Percentiles rank a stretch among this genome's conserved stretches.
Evolutionary conservation across 1,284 basidiomycete species (phyloP).

Genomic region (Austroboletus novae-zelandiae): DNA sequence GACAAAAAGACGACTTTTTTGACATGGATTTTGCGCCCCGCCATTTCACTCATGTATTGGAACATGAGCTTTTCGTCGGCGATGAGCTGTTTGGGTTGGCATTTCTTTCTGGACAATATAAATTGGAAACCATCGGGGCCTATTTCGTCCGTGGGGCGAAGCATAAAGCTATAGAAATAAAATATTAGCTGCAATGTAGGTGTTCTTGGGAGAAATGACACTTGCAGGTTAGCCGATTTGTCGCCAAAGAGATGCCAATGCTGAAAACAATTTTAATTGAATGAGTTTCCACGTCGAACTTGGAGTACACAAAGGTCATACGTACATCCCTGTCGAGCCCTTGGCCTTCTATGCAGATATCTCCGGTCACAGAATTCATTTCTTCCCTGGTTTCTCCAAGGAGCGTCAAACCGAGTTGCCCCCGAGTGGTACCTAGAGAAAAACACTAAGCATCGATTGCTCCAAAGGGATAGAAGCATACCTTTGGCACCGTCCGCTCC

Average conservation of each 20-base stretch:
- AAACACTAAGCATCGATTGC: background rate
- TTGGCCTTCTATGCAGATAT: slow-evolving; percentile 35
- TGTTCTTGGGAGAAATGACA: background rate
- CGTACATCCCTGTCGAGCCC: slow-evolving; percentile 35
- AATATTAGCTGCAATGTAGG: background rate
- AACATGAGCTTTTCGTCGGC: slow-evolving; percentile 15
- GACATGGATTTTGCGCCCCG: slow-evolving; percentile 16
- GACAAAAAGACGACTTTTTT: slow-evolving; percentile 12
- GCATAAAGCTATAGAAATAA: background rate
- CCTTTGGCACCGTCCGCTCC: slow-evolving; percentile 42
- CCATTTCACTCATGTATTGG: slow-evolving; percentile 13
- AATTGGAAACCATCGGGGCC: slow-evolving; percentile 35
- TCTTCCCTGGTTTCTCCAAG: slow-evolving; percentile 42
- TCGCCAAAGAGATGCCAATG: slow-evolving; percentile 33
- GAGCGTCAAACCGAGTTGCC: slow-evolving; percentile 43
- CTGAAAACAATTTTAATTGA: slow-evolving; percentile 9
- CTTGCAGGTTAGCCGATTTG: slow-evolving; percentile 8
- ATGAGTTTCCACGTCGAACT: background rate
- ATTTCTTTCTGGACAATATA: slow-evolving; percentile 24
- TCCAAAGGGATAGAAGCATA: background rate
- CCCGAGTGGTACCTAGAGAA: slow-evolving; percentile 34
- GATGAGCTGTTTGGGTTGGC: slow-evolving; percentile 28
- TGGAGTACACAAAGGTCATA: background rate
- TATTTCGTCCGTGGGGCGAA: slow-evolving; percentile 21
- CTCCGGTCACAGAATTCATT: slow-evolving; percentile 38